phyloP scores from a whole-genome alignment of 2,329 filamentous ascomycete species.

The Claviceps citrina region DNA sequence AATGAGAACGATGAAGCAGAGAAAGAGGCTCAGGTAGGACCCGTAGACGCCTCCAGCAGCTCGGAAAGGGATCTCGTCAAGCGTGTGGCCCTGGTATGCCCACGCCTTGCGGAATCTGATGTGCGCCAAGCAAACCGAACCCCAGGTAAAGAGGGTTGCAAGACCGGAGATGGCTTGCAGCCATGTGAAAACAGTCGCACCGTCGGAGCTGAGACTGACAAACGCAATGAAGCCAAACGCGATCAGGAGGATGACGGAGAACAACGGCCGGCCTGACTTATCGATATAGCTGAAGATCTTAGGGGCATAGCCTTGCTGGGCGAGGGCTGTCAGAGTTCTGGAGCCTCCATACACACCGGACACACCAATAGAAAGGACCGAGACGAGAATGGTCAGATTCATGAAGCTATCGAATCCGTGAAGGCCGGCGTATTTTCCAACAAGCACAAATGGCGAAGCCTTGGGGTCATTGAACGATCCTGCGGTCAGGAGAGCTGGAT shows the following conservation, averaged over 20 bases:
- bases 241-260: slow-evolving; percentile 32
- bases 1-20: slow-evolving; percentile 40
- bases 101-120: slow-evolving; percentile 50
- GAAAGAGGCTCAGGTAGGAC: slow-evolving; percentile 44
- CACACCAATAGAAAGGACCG: slow-evolving; percentile 43
- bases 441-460: slow-evolving; percentile 42
- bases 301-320: slow-evolving; percentile 44
- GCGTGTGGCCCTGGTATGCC: slow-evolving; percentile 39
- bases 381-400: slow-evolving; percentile 43
- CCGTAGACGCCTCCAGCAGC: slow-evolving; percentile 46
- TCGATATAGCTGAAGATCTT: slow-evolving; percentile 42
- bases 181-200: slow-evolving; percentile 42
- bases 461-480: slow-evolving; percentile 23
- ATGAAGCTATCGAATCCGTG: slow-evolving; percentile 38
- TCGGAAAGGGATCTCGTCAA: slow-evolving; percentile 51
- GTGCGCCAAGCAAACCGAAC: slow-evolving; percentile 46
- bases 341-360: slow-evolving; percentile 44
- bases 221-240: slow-evolving; percentile 31
- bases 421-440: slow-evolving; percentile 37
- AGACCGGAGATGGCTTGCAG: slow-evolving; percentile 48
- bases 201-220: slow-evolving; percentile 26
- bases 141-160: slow-evolving; percentile 48
- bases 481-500: slow-evolving; percentile 25
- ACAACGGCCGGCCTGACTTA: slow-evolving; percentile 38
- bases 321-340: slow-evolving; percentile 42